Percentiles rank a stretch among this genome's conserved stretches.
Evolutionary conservation across 441 rosid species (phyloP).

Genomic region (Lepidium campestre): DNA sequence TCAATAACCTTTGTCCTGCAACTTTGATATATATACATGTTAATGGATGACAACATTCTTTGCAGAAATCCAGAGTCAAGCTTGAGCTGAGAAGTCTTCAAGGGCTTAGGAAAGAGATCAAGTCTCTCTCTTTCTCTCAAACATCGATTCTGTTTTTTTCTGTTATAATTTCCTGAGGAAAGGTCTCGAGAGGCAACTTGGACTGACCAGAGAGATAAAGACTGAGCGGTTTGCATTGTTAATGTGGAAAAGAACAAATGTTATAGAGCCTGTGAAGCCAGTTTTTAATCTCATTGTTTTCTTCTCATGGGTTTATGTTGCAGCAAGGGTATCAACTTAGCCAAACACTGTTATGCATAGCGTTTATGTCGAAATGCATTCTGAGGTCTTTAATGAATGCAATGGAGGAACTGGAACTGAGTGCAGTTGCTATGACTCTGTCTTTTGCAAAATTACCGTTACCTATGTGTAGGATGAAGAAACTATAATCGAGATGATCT

Average conservation of each 20-base stretch:
- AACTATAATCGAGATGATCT: slow-evolving; percentile 57
- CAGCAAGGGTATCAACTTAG: slow-evolving; percentile 56
- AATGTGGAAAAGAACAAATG: background rate
- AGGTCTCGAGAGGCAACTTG: background rate
- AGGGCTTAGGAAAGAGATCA: background rate
- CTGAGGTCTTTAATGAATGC: slow-evolving; percentile 86
- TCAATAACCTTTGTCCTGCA: background rate
- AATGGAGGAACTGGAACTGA: slow-evolving; percentile 98
- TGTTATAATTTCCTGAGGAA: background rate
- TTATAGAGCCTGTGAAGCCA: slow-evolving; percentile 3
- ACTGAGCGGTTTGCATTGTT: background rate
- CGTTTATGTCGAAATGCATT: slow-evolving; percentile 82
- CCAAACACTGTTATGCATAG: slow-evolving; percentile 41
- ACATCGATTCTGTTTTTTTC: background rate
- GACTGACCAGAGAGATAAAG: background rate
- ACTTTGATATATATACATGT: background rate
- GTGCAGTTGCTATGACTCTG: slow-evolving; percentile 47
- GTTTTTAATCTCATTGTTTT: too few species aligned
- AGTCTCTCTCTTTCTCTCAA: background rate
- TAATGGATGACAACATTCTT: slow-evolving; percentile 10
- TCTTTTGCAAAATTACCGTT: slow-evolving; percentile 6
- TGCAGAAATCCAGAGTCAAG: slow-evolving; percentile 20
- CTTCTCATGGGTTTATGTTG: slow-evolving; percentile 49
- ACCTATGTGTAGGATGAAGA: slow-evolving; percentile 46
- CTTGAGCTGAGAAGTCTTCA: slow-evolving; percentile 8